Evolutionary conservation across 2,329 filamentous ascomycete species (phyloP).

Genomic region (Penicillium hordei): DNA sequence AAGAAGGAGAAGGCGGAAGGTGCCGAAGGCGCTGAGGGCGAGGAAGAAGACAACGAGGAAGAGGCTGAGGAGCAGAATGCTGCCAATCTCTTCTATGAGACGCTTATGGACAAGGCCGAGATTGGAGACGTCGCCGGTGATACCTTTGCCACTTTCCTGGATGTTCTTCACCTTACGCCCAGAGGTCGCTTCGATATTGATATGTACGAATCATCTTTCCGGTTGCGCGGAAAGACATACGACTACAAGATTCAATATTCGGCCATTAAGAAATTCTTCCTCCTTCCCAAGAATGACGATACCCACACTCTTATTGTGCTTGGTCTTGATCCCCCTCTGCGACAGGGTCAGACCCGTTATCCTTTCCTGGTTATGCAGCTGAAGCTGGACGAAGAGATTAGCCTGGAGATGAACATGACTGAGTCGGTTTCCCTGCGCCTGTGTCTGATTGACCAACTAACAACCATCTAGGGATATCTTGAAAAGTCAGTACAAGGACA

Average conservation of each 20-base stretch:
- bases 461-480: slow-evolving; percentile 61
- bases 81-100: slow-evolving; percentile 96
- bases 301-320: slow-evolving; percentile 93
- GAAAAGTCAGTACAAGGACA: slow-evolving; percentile 83
- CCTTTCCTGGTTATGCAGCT: slow-evolving; percentile 99
- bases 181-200: slow-evolving; percentile 99
- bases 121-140: slow-evolving; percentile 99
- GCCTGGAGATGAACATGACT: slow-evolving; percentile 92
- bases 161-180: slow-evolving; percentile 94
- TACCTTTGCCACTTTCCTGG: slow-evolving; percentile 94
- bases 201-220: slow-evolving; percentile 98
- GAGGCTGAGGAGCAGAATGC: slow-evolving; percentile 86
- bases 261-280: slow-evolving; percentile 97
- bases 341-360: slow-evolving; percentile 96
- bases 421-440: slow-evolving; percentile 50
- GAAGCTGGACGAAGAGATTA: slow-evolving; percentile 96
- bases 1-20: slow-evolving; percentile 69
- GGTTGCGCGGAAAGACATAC: slow-evolving; percentile 96
- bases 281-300: slow-evolving; percentile 97
- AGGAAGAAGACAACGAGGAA: slow-evolving; percentile 70
- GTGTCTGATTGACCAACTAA: slow-evolving; percentile 11
- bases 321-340: slow-evolving; percentile 88
- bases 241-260: slow-evolving; percentile 99
- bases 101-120: slow-evolving; percentile 95
- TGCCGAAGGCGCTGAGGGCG: slow-evolving; percentile 57